Conservation (phyloP, 2,329 filamentous ascomycete genomes). For the Penicillium sp. region DNA sequence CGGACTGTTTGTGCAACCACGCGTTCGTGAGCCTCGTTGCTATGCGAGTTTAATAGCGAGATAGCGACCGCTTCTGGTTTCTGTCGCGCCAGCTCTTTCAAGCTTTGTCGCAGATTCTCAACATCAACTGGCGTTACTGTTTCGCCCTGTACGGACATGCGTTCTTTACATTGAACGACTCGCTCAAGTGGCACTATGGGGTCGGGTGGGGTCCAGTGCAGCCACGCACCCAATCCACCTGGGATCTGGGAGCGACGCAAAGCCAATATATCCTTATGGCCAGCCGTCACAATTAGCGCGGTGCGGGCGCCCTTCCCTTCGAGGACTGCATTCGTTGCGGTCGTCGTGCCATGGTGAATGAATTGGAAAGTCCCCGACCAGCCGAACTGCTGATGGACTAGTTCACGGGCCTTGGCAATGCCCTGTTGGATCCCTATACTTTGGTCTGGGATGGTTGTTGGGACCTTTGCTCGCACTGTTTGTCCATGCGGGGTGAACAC, state of each 20-base stretch:
- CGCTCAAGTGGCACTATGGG: conserved; percentile 50
- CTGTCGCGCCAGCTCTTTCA: conserved; percentile 40
- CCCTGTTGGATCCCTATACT: conserved; percentile 48
- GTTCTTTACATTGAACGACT: conserved; percentile 46
- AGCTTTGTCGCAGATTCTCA: conserved; percentile 34
- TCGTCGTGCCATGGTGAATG: conserved; percentile 51
- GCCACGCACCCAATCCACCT: conserved; percentile 50
- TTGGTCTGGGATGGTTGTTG: conserved; percentile 46
- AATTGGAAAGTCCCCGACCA: conserved; percentile 48
- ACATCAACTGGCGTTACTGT: conserved; percentile 41
- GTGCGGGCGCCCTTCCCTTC: conserved; percentile 51
- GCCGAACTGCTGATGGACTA: conserved; percentile 36
- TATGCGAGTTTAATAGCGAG: conserved; percentile 48
- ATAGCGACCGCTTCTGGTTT: conserved; percentile 47
- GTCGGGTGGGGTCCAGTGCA: conserved; percentile 47
- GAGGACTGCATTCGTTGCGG: conserved; percentile 50
- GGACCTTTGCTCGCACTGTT: conserved; percentile 46
- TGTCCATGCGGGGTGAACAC: conserved; percentile 46
- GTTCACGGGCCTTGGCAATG: conserved; percentile 41
- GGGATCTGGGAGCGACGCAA: conserved; percentile 51
- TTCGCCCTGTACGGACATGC: conserved; percentile 44
- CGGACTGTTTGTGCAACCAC: conserved; percentile 38
- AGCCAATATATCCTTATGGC: conserved; percentile 50
- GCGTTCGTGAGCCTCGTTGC: conserved; percentile 43
- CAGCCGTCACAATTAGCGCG: conserved; percentile 47